Percentiles rank a stretch among this genome's conserved stretches.
These are phyloP conservation scores for Paecilomyces variotii DNA, from an alignment of 2,329 filamentous ascomycete genomes.

Conservation along the genomic window DNA sequence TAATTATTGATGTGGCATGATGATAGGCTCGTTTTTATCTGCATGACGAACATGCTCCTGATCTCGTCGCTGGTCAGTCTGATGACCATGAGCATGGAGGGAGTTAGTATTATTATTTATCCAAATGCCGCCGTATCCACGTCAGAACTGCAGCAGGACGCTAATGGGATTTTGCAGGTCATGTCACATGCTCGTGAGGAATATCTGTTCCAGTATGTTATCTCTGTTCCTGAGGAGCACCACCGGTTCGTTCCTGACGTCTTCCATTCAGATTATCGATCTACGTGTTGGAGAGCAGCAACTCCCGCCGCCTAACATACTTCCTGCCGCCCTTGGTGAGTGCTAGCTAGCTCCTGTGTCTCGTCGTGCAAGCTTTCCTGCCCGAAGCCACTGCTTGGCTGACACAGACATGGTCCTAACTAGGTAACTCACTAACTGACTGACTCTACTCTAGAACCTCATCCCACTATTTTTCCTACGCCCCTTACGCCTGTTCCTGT, in stretches of 20 bases:
- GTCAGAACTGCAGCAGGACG: neutral
- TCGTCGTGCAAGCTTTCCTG: neutral
- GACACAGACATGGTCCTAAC: neutral
- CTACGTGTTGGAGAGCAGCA: constrained; percentile 39
- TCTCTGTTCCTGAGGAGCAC: neutral
- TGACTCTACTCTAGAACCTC: constrained; percentile 41
- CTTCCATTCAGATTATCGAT: constrained; percentile 27
- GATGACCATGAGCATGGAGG: constrained; percentile 51
- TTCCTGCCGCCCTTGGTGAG: constrained; percentile 40
- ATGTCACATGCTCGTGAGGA: constrained; percentile 55
- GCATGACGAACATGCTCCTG: constrained; percentile 53
- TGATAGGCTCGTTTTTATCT: constrained; percentile 49
- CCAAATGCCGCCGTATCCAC: neutral
- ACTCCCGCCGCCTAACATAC: constrained; percentile 39
- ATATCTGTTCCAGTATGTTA: constrained; percentile 50
- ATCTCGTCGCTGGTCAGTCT: constrained; percentile 53
- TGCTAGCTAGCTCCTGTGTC: constrained; percentile 4
- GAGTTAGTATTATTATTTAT: constrained; percentile 26
- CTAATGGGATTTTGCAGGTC: constrained; percentile 34
- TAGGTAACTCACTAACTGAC: no score
- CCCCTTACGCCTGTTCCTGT: constrained; percentile 49
- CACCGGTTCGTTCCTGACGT: constrained; percentile 1
- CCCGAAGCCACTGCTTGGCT: neutral
- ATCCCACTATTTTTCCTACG: constrained; percentile 50
- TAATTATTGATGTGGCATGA: constrained; percentile 5